phyloP scores from a whole-genome alignment of 1,284 basidiomycete species.

The Cryptococcus maquisensis region DNA sequence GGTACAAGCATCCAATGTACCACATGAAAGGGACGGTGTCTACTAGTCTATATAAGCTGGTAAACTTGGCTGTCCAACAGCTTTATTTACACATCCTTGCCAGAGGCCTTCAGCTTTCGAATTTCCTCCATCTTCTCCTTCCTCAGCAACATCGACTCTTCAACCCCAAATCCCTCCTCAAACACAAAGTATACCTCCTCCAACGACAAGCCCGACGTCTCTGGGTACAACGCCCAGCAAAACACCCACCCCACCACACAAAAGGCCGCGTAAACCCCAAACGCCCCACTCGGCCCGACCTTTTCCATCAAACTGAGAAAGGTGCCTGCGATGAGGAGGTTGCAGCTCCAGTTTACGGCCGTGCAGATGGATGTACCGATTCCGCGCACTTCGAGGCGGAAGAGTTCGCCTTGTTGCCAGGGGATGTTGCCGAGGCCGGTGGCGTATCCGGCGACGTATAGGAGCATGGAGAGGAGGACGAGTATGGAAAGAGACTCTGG shows the following conservation, averaged over 20 bases:
- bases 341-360: conserved; percentile 68
- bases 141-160: conserved; percentile 24
- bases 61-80: too few relatives aligned
- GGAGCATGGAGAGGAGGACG: conserved; percentile 72
- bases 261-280: conserved; percentile 72
- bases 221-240: conserved; percentile 66
- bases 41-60: too few relatives aligned
- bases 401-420: conserved; percentile 83
- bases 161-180: conserved; percentile 50
- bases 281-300: conserved; percentile 72
- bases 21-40: too few relatives aligned
- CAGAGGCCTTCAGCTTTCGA: not conserved
- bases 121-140: conserved; percentile 5
- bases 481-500: conserved; percentile 62
- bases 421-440: conserved; percentile 73
- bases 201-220: conserved; percentile 64
- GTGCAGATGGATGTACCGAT: conserved; percentile 76
- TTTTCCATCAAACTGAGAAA: conserved; percentile 69
- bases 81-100: too few relatives aligned
- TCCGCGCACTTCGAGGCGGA: conserved; percentile 72
- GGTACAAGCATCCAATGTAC: too few relatives aligned
- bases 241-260: conserved; percentile 68
- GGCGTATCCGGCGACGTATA: conserved; percentile 78
- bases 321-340: conserved; percentile 70
- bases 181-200: conserved; percentile 62